Evolutionary conservation across 805 yeast species (phyloP).

Genomic region (Pichia ethanolica): DNA sequence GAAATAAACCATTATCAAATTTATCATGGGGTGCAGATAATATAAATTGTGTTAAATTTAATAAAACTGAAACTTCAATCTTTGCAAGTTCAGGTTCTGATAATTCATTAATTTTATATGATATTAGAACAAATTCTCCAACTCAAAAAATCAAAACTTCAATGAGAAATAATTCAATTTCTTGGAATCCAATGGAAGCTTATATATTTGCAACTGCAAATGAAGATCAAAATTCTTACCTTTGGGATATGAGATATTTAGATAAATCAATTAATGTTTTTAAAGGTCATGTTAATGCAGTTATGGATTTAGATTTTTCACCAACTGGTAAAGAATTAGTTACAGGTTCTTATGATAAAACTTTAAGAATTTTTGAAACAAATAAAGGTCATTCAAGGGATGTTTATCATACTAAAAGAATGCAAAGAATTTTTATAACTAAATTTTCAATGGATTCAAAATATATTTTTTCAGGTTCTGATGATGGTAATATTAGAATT

Average conservation of each 20-base stretch:
- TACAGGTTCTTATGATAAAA: slow-evolving; percentile 91
- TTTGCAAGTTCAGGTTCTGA: slow-evolving; percentile 88
- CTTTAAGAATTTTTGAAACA: slow-evolving; percentile 67
- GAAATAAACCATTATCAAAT: slow-evolving; percentile 70
- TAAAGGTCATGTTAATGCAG: slow-evolving; percentile 95
- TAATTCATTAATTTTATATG: slow-evolving; percentile 84
- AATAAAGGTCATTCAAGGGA: slow-evolving; percentile 88
- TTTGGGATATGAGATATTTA: slow-evolving; percentile 95
- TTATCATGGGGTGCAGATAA: slow-evolving; percentile 97
- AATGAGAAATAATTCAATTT: slow-evolving; percentile 74
- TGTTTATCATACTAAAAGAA: slow-evolving; percentile 91
- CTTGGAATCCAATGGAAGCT: slow-evolving; percentile 99
- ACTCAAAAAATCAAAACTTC: slow-evolving; percentile 82
- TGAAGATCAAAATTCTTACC: slow-evolving; percentile 91
- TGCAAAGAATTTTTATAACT: slow-evolving; percentile 89
- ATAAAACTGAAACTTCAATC: slow-evolving; percentile 81
- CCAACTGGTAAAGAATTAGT: slow-evolving; percentile 97
- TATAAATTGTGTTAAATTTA: slow-evolving; percentile 72
- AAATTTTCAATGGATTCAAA: slow-evolving; percentile 84
- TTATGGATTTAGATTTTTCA: slow-evolving; percentile 87
- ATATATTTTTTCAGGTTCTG: slow-evolving; percentile 85
- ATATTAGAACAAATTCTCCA: slow-evolving; percentile 83
- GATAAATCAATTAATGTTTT: slow-evolving; percentile 71
- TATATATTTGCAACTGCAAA: slow-evolving; percentile 84
- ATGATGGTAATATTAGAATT: slow-evolving; percentile 89